These are phyloP conservation scores for Chondrostereum purpureum DNA, from an alignment of 1,284 basidiomycete species.

Conservation along the genomic window DNA sequence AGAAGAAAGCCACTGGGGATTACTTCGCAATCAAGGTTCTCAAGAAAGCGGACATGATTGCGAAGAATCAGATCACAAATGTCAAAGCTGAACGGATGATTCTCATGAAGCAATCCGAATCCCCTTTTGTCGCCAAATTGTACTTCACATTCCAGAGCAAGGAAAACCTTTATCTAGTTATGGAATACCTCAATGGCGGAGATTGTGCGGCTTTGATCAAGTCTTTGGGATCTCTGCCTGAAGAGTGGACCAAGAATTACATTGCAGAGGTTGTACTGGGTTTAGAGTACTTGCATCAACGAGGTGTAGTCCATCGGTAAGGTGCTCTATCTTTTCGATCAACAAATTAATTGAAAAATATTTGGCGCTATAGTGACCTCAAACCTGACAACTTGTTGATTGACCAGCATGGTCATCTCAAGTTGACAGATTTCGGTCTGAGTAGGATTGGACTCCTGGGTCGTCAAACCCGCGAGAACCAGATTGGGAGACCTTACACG, in stretches of 20 bases:
- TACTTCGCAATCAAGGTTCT: slow-evolving; percentile 99
- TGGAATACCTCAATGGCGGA: slow-evolving; percentile 98
- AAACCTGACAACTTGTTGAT: slow-evolving; percentile 98
- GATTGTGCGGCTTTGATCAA: slow-evolving; percentile 98
- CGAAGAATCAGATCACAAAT: slow-evolving; percentile 99
- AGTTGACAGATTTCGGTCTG: slow-evolving; percentile 96
- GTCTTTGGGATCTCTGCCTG: slow-evolving; percentile 85
- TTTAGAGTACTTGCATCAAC: slow-evolving; percentile 90
- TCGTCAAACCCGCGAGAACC: slow-evolving; percentile 84
- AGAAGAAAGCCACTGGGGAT: slow-evolving; percentile 97
- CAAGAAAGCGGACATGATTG: slow-evolving; percentile 99
- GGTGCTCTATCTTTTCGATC: no score
- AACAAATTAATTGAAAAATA: slow-evolving; percentile 10
- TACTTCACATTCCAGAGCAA: slow-evolving; percentile 99
- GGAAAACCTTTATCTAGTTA: slow-evolving; percentile 95
- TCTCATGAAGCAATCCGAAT: slow-evolving; percentile 98
- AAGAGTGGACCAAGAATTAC: slow-evolving; percentile 97
- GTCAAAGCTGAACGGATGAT: slow-evolving; percentile 99
- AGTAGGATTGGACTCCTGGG: slow-evolving; percentile 96
- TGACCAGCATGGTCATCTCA: slow-evolving; percentile 92
- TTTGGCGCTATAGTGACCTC: slow-evolving; percentile 64
- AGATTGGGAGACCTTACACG: slow-evolving; percentile 49
- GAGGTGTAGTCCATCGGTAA: slow-evolving; percentile 95
- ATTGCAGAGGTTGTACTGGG: slow-evolving; percentile 95
- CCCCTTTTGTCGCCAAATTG: slow-evolving; percentile 97